Percentiles rank a stretch among this genome's conserved stretches.
Conservation (phyloP, 305 asterid species). For the Solanum hybrid region DNA sequence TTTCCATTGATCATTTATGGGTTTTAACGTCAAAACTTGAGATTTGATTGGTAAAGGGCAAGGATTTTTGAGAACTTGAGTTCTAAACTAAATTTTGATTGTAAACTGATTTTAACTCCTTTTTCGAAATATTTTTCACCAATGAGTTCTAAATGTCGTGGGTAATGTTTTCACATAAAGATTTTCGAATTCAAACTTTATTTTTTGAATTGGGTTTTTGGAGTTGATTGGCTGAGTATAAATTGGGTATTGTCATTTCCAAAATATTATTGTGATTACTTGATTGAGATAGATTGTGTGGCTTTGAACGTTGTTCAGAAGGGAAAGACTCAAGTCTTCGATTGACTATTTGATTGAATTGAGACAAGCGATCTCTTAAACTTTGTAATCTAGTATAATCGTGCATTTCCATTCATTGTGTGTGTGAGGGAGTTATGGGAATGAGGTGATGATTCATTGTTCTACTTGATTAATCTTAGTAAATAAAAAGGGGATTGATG, state of each 20-base stretch:
- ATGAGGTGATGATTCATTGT: not conserved
- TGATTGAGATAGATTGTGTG: not conserved
- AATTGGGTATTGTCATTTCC: not conserved
- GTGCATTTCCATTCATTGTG: not conserved
- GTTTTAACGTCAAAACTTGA: not conserved
- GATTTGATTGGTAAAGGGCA: not conserved
- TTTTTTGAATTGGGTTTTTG: not conserved
- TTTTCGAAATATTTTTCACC: not conserved
- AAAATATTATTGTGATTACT: not conserved
- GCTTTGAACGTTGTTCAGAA: not conserved
- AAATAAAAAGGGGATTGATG: too few species aligned
- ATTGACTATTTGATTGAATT: not conserved
- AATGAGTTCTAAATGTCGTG: not conserved
- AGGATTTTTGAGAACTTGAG: not conserved
- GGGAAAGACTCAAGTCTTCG: not conserved
- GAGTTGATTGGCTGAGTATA: not conserved
- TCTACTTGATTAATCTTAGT: not conserved
- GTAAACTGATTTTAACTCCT: not conserved
- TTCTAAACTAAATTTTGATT: not conserved
- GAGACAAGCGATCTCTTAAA: not conserved
- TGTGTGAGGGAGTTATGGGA: not conserved
- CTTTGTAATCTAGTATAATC: not conserved
- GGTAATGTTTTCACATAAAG: not conserved
- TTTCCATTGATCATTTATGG: not conserved
- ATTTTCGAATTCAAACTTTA: not conserved